phyloP scores from a whole-genome alignment of 345 rosid species.

The Aquilaria malaccensis region DNA sequence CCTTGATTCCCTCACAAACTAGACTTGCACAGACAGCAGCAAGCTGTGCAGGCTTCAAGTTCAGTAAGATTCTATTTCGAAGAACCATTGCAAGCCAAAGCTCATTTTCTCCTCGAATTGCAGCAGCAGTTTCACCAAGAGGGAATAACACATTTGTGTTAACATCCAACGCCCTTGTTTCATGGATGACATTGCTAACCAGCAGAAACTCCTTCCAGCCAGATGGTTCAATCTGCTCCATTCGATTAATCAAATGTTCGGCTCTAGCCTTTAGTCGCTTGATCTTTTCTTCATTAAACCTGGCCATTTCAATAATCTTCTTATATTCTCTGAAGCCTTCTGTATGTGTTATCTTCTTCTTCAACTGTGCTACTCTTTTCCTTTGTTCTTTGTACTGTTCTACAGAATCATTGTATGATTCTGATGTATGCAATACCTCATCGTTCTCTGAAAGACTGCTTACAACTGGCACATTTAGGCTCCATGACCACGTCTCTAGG shows the following conservation, averaged over 20 bases:
- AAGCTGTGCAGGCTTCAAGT: conserved; percentile 73
- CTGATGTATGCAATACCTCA: conserved; percentile 50
- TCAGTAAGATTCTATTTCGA: conserved; percentile 55
- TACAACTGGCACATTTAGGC: conserved; percentile 87
- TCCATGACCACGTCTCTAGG: conserved; percentile 97
- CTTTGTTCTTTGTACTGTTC: conserved; percentile 67
- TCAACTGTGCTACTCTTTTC: conserved; percentile 61
- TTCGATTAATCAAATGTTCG: conserved; percentile 51
- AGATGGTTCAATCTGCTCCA: conserved; percentile 86
- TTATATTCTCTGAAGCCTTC: conserved; percentile 80
- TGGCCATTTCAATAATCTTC: conserved; percentile 60
- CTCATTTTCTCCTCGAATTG: conserved; percentile 93
- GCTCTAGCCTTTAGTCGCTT: conserved; percentile 67
- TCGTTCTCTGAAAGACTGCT: conserved; percentile 73
- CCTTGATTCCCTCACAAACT: conserved; percentile 50
- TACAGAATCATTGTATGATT: conserved; percentile 48
- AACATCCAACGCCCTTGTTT: conserved; percentile 69
- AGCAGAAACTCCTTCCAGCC: conserved; percentile 96
- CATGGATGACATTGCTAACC: conserved; percentile 83
- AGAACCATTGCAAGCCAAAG: conserved; percentile 94
- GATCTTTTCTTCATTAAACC: conserved; percentile 67
- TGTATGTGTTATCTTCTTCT: conserved; percentile 75
- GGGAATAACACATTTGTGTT: conserved; percentile 78
- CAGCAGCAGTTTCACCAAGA: conserved; percentile 92
- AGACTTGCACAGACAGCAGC: conserved; percentile 78